Evolutionary conservation across 148 eudicot species (phyloP).

Genomic region (Rheum nobile): DNA sequence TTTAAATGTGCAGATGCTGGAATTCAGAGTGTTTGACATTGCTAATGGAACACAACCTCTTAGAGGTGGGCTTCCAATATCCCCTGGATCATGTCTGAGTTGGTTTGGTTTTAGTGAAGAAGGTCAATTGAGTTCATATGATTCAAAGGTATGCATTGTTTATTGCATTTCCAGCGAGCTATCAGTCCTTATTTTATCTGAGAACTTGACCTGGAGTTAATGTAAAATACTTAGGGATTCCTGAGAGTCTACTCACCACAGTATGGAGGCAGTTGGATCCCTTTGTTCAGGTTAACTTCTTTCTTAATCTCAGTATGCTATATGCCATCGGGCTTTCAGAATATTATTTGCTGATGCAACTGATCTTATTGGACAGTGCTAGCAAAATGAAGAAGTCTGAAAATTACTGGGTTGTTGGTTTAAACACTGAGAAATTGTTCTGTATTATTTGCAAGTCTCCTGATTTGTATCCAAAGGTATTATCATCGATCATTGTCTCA

Average conservation of each 20-base stretch:
- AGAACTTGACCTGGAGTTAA: not conserved
- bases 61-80: slow-evolving; percentile 67
- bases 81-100: slow-evolving; percentile 67
- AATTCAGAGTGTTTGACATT: slow-evolving; percentile 71
- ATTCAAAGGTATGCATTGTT: slow-evolving; percentile 59
- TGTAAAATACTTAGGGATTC: slow-evolving; percentile 43
- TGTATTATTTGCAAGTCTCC: slow-evolving; percentile 91
- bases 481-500: not conserved
- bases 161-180: not conserved
- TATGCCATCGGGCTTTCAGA: not conserved
- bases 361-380: slow-evolving; percentile 37
- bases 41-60: slow-evolving; percentile 45
- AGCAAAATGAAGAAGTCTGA: slow-evolving; percentile 71
- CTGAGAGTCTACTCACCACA: slow-evolving; percentile 75
- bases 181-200: not conserved
- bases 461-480: slow-evolving; percentile 78
- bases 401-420: slow-evolving; percentile 83
- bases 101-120: slow-evolving; percentile 99
- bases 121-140: slow-evolving; percentile 79
- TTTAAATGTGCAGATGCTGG: slow-evolving; percentile 55
- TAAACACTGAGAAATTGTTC: slow-evolving; percentile 60
- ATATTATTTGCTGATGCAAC: not conserved
- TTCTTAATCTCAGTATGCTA: not conserved
- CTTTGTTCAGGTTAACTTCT: slow-evolving; percentile 66
- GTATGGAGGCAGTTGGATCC: slow-evolving; percentile 93